Evolutionary conservation across 805 yeast genomes (phyloP), one percentile per base, ranked within the genome.

Genomic region (Cyberlindnera sargentensis): DNA sequence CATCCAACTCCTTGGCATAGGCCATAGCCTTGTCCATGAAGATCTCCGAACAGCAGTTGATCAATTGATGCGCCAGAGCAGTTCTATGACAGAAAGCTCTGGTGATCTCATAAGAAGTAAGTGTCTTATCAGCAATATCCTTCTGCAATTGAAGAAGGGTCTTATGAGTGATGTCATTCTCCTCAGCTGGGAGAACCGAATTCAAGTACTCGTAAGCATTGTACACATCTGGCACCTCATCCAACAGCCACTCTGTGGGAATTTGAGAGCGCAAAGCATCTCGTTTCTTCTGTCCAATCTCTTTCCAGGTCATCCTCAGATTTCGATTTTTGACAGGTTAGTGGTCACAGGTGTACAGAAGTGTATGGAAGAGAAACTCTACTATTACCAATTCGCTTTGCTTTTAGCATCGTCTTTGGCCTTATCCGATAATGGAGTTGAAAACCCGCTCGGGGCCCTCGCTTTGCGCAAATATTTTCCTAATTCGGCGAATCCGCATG

Each of bases 21-120:
- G 64, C 62, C 44, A 80, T 63, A 5, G 84, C 88, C 41, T 73
- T 72, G 15, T 75, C 75, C 33, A 75, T 65, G 50, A 82, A 77
- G 5, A 60, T 47, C 38, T 60, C 63, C 6, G 57, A 43, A 5
- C 53, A 39, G 40, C 58, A 58, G 42, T 60, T 70, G 42, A 60
- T 57, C 47, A 79, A 60, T 50, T 78, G 82, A 47, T 77, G 81
- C 0, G 78, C 78, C 9, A 76, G 25, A 27, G 40, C 38, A 34
- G 41, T 34, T 29, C 37, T 8, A 31, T 25, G 34, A 28, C 34
- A 20, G 39, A 44, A 34, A 6, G 27, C 46, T 23, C 25, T 34
- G 28, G 44, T 42, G 34, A 47, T 41, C 26, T 47, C 46, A 9
- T 39, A 40, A 1, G 50, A 44, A n/a, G 44, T 44, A 28, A 47